Base-by-base conservation (phyloP, 768 basidiomycete genomes). In the Ephemerocybe angulata region DNA sequence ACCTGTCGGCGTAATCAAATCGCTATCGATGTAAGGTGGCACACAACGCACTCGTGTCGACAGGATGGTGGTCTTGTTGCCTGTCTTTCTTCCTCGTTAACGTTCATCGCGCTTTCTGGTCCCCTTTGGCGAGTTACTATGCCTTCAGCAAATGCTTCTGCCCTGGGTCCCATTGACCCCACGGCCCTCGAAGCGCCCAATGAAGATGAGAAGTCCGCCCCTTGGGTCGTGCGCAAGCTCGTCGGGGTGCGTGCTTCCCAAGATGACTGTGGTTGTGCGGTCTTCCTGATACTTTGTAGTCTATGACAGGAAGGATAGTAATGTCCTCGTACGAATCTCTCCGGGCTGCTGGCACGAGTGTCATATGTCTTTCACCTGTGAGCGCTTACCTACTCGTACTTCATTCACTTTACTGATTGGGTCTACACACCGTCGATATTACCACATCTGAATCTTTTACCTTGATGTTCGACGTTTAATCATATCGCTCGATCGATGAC, bases 191-290 rank as follows among this genome's bases (percentile, higher is more conserved):
- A 29, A 31, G 54, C 69, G 58, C 47, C 69, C 68, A 59, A 63
- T 41, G 84, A 86, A 66, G 71, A 72, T 49, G 81, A 86, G 66
- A 81, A 81, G 53, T 62, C 74, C 6, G 80, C 80, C 15, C 81
- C 82, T 57, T 86, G 84, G 84, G 79, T 85, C 53, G 71, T 86
- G 33, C 70, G 84, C 51, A 85, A 84, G 67, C 75, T 87, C 3
- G 81, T 81, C 21, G 84, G 83, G 58, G 84, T 84, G 66, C 63
- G 80, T 75, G 17, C n/a, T 44, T 12, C 35, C n/a, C 35, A 37
- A 12, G 2, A n/a, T 37, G 35, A 12, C n/a, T 12, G 17, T 17
- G 33, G n/a, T n/a, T 42, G 40, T 21, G n/a, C n/a, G n/a, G 7
- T 42, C 40, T 11, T 11, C 40, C 27, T 27, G 7, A 35, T 28